These are phyloP conservation scores for Plasmopara muralis DNA, from an alignment of 352 stramenopile genomes.

Conservation along the genomic window DNA sequence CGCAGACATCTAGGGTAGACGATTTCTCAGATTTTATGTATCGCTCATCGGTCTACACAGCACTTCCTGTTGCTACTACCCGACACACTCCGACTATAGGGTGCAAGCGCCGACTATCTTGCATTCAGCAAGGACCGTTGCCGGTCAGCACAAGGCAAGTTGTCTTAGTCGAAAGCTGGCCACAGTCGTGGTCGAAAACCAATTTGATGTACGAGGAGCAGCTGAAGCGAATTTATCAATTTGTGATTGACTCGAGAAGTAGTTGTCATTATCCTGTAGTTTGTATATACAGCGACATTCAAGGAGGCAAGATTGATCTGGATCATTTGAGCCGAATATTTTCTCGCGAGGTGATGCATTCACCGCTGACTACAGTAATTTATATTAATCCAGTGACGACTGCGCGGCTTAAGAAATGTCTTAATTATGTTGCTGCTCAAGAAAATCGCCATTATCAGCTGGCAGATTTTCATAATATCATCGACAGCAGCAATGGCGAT, in stretches of 20 bases:
- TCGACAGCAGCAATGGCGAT: conserved; percentile 64
- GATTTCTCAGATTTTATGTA: conserved; percentile 80
- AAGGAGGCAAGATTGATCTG: conserved; percentile 64
- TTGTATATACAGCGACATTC: conserved; percentile 78
- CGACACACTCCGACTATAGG: conserved; percentile 9
- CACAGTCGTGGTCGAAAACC: conserved; percentile 39
- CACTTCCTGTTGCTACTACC: conserved; percentile 35
- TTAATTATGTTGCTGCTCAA: conserved; percentile 34
- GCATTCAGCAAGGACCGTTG: conserved; percentile 3
- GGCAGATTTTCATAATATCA: conserved; percentile 35
- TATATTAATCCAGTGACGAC: conserved; percentile 74
- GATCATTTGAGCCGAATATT: conserved; percentile 60
- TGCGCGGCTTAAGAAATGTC: conserved; percentile 67
- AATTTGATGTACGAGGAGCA: conserved; percentile 44
- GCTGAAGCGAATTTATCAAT: conserved; percentile 45
- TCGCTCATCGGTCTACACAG: conserved; percentile 59
- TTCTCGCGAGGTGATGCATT: conserved; percentile 57
- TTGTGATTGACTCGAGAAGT: conserved; percentile 36
- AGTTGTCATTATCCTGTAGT: conserved; percentile 50
- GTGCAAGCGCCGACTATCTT: conserved; percentile 18
- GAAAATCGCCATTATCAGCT: conserved; percentile 30
- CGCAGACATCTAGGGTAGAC: conserved; percentile 46
- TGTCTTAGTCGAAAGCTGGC: conserved; percentile 75
- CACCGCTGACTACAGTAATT: conserved; percentile 60
- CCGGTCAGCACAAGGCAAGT: conserved; percentile 28